These are phyloP conservation scores for Blastocystis sp. DNA, from an alignment of 352 stramenopile genomes.

Conservation along the genomic window DNA sequence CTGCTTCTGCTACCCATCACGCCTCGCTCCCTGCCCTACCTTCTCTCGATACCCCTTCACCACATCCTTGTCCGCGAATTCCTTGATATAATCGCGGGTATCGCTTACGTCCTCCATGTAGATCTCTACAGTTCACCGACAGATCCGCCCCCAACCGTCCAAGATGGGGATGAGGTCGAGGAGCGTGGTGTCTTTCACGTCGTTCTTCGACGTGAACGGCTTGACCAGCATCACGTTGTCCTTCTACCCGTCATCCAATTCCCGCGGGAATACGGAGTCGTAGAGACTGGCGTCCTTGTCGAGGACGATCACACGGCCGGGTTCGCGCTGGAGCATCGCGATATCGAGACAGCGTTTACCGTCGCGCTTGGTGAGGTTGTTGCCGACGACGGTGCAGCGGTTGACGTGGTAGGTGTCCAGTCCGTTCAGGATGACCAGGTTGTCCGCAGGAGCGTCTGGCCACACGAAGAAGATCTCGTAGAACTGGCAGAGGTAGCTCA, in stretches of 20 bases:
- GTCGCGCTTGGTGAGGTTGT: neutral
- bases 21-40: neutral
- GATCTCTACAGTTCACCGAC: neutral
- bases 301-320: neutral
- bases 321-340: neutral
- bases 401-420: neutral
- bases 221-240: slow-evolving; percentile 43
- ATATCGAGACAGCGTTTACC: neutral
- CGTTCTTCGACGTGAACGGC: neutral
- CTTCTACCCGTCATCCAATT: neutral
- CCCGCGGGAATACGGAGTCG: neutral
- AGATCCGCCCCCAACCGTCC: neutral
- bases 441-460: neutral
- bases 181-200: neutral
- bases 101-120: neutral
- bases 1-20: neutral
- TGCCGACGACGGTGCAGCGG: neutral
- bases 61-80: neutral
- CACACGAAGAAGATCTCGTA: slow-evolving; percentile 4
- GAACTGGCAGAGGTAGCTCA: slow-evolving; percentile 9
- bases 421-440: neutral
- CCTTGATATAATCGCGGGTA: neutral
- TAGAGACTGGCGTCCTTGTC: neutral
- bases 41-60: neutral
- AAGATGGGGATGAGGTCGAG: slow-evolving; percentile 13